These are phyloP conservation scores for Dactylellina haptotyla DNA, from an alignment of 2,329 filamentous ascomycete genomes.

Conservation along the genomic window DNA sequence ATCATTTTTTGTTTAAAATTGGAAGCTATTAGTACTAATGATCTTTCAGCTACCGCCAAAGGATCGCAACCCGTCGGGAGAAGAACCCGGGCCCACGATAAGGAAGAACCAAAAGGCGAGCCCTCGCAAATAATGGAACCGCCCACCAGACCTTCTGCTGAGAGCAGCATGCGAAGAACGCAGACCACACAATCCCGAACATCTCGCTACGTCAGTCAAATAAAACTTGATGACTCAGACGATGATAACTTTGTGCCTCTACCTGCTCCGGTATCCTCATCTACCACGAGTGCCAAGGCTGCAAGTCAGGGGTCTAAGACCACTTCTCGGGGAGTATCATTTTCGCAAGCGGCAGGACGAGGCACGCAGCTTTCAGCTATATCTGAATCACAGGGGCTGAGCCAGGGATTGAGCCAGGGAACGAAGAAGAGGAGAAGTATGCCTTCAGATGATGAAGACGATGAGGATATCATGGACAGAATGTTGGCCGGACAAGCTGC, in stretches of 20 bases:
- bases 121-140: constrained; percentile 13
- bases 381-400: constrained; percentile 18
- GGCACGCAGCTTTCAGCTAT: constrained; percentile 32
- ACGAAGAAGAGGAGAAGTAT: constrained; percentile 23
- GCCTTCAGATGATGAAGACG: constrained; percentile 58
- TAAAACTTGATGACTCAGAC: constrained; percentile 51
- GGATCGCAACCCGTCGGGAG: constrained; percentile 29
- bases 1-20: neutral
- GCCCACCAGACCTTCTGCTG: constrained; percentile 11
- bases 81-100: constrained; percentile 8
- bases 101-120: neutral
- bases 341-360: constrained; percentile 22
- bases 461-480: constrained; percentile 72
- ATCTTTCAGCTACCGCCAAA: constrained; percentile 4
- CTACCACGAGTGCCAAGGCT: neutral
- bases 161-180: constrained; percentile 20
- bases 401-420: constrained; percentile 22
- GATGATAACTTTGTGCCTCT: constrained; percentile 47
- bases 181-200: constrained; percentile 36
- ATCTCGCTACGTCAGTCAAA: constrained; percentile 49
- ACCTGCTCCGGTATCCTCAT: constrained; percentile 27
- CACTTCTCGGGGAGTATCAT: constrained; percentile 59
- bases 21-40: neutral
- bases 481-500: constrained; percentile 80
- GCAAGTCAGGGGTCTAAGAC: constrained; percentile 2